phyloP scores from a whole-genome alignment of 306 rosid genomes.

The Sindora glabra region DNA sequence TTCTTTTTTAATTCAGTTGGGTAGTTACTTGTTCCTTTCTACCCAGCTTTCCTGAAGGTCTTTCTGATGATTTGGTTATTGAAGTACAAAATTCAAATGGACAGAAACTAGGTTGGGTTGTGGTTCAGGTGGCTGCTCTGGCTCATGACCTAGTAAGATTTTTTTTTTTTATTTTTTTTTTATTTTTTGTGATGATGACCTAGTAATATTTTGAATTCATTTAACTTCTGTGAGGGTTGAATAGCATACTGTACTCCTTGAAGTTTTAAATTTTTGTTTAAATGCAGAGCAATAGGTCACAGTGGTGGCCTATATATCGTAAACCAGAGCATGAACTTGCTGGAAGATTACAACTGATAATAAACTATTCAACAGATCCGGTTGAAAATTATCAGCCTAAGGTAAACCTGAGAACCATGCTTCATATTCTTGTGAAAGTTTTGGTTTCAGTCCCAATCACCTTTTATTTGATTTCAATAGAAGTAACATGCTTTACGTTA shows the following conservation, averaged over 20 bases:
- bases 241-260: not conserved
- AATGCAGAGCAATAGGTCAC: constrained; percentile 26
- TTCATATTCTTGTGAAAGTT: not conserved
- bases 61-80: constrained; percentile 20
- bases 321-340: constrained; percentile 25
- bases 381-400: constrained; percentile 15
- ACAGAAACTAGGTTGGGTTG: constrained; percentile 11
- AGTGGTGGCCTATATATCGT: constrained; percentile 26
- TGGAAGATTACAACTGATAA: constrained; percentile 24
- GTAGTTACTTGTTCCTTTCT: not conserved
- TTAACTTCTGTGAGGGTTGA: not conserved
- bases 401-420: constrained; percentile 1
- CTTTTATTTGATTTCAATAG: too few species aligned
- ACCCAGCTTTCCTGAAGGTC: constrained; percentile 27
- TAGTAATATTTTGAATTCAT: constrained; percentile 1
- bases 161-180: too few species aligned
- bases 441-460: not conserved
- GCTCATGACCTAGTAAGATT: constrained; percentile 21
- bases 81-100: constrained; percentile 28
- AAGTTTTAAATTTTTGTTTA: not conserved
- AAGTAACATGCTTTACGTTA: too few species aligned
- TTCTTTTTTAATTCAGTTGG: not conserved
- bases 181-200: too few species aligned
- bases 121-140: constrained; percentile 26
- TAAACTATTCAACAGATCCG: constrained; percentile 14